Evolutionary conservation across 1,284 basidiomycete genomes (phyloP).

Genomic region (Marasmius tenuissimus): DNA sequence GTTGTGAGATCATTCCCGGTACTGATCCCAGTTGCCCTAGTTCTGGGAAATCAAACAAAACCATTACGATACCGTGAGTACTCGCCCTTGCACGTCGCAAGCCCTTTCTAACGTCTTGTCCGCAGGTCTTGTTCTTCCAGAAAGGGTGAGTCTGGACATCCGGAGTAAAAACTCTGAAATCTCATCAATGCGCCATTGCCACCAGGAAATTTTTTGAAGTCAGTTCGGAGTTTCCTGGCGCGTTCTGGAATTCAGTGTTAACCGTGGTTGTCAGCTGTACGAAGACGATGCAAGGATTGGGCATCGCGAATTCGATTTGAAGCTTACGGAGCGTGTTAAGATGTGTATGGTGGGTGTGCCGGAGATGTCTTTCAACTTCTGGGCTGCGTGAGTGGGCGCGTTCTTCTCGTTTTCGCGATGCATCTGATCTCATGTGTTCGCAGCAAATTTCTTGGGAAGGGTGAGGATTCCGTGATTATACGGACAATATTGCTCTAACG

Average conservation of each 20-base stretch:
- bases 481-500: background rate
- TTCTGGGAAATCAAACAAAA: slow-evolving; percentile 99
- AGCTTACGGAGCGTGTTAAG: slow-evolving; percentile 89
- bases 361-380: slow-evolving; percentile 91
- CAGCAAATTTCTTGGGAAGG: slow-evolving; percentile 81
- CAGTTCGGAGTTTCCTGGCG: slow-evolving; percentile 6
- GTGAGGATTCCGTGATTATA: slow-evolving; percentile 38
- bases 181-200: slow-evolving; percentile 1
- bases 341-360: slow-evolving; percentile 99
- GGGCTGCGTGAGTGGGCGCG: slow-evolving; percentile 70
- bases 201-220: slow-evolving; percentile 71
- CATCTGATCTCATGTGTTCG: slow-evolving; percentile 2
- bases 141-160: slow-evolving; percentile 64
- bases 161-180: background rate
- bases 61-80: slow-evolving; percentile 81
- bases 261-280: slow-evolving; percentile 67
- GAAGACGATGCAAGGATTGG: slow-evolving; percentile 93
- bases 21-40: slow-evolving; percentile 31
- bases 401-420: background rate
- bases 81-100: background rate
- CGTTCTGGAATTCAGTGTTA: background rate
- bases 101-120: slow-evolving; percentile 13
- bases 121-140: slow-evolving; percentile 91
- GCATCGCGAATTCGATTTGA: slow-evolving; percentile 90
- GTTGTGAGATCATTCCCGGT: background rate